Base-by-base conservation (phyloP, 2,329 filamentous ascomycete species). In the Dactylellina parvicollis region DNA sequence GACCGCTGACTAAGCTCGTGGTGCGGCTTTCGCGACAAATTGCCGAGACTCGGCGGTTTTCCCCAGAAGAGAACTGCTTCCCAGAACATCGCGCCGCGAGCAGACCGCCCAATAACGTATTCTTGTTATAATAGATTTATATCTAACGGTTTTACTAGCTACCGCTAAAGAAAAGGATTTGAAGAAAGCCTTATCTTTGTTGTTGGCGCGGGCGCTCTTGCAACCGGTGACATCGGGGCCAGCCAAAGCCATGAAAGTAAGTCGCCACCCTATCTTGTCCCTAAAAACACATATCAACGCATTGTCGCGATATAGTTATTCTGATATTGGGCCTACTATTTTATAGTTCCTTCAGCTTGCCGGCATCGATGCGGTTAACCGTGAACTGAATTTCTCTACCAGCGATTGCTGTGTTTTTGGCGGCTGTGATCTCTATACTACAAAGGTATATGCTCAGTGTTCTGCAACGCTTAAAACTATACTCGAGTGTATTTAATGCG, bases 401-500 rank as follows among this genome's bases (percentile, higher is more conserved):
- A 88, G 91, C 56, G 94, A 98, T 80, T 93, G 92, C 80, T 91
- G 94, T 77, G 90, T 99, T 73, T 90, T 92, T 26, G 95, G 95
- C 78, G 91, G 92, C 76, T 98, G 94, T 84, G 95, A 99, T 81
- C 86, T 98, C 16, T 99, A 97, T 84, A 98, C 94, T 8, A 97
- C 93, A 24, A 99, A 99, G 75, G 76, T 77, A 74, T 62, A 49
- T 64, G 16, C 4, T 30, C 16, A 18, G 47, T 20, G 18, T 46
- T 16, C 12, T 32, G 28, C 40, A 32, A 47, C 26, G 9, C 24
- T 26, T 28, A 44, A 22, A n/a, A 44, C 36, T 14, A 14, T 55
- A 12, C 46, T 36, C 16, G 18, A 16, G n/a, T 18, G 18, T 24
- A 8, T 28, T 26, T 10, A 28, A 10, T 52, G 18, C 44, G 40